These are phyloP conservation scores for Penicillium carneum DNA, from an alignment of 2,329 filamentous ascomycete genomes.

Conservation along the genomic window DNA sequence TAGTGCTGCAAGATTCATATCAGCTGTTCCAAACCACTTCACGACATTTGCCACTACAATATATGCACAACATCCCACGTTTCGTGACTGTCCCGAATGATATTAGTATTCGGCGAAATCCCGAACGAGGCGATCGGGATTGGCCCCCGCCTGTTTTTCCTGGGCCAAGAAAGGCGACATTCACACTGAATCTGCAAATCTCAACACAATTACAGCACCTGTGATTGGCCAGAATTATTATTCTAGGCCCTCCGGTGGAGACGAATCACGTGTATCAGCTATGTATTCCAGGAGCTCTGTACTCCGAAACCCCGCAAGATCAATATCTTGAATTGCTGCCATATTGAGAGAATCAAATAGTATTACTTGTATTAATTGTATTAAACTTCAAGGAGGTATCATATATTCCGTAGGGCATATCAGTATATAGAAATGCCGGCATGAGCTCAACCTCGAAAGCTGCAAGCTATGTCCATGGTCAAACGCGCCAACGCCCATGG, in stretches of 20 bases:
- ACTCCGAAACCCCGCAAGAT: conserved; percentile 23
- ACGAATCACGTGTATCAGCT: conserved; percentile 9
- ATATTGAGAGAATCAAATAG: not conserved
- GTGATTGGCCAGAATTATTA: conserved; percentile 6
- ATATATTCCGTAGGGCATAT: not conserved
- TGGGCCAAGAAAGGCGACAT: not conserved
- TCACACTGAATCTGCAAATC: not conserved
- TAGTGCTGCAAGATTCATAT: not conserved
- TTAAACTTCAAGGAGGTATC: not conserved
- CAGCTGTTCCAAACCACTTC: not conserved
- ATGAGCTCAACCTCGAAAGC: conserved; percentile 3
- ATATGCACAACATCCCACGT: not conserved
- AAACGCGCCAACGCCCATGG: conserved; percentile 16
- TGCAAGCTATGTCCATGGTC: conserved; percentile 30
- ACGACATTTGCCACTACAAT: no score
- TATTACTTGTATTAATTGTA: not conserved
- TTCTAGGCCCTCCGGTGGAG: conserved; percentile 19
- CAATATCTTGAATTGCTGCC: not conserved
- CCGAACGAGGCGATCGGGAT: conserved; percentile 17
- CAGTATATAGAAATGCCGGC: conserved; percentile 12
- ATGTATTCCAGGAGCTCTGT: conserved; percentile 14
- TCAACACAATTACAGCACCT: not conserved
- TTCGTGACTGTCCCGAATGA: not conserved
- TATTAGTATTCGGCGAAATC: conserved; percentile 8
- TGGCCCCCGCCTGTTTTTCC: not conserved